Evolutionary conservation across 345 rosid genomes (phyloP).

Genomic region (Physaria fendleri): DNA sequence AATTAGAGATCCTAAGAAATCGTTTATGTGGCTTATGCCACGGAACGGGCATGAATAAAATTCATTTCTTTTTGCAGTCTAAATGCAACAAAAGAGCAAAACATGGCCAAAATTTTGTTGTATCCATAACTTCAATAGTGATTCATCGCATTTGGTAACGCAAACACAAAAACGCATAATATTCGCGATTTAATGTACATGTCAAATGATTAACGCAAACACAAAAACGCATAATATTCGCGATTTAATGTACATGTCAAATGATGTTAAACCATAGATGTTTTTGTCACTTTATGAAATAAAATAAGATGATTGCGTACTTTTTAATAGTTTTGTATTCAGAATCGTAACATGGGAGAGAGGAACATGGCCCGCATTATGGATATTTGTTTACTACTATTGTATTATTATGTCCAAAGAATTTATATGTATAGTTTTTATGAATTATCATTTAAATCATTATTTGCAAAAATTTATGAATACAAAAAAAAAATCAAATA

Average conservation of each 20-base stretch:
- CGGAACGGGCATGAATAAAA: no score
- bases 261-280: neutral
- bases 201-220: neutral
- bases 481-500: no score
- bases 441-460: neutral
- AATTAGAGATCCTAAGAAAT: no score
- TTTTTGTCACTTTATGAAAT: neutral
- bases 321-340: neutral
- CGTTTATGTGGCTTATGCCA: no score
- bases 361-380: slow-evolving; percentile 32
- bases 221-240: neutral
- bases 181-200: neutral
- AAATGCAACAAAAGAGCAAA: no score
- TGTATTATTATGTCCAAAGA: slow-evolving; percentile 4
- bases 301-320: neutral
- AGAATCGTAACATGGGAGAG: slow-evolving; percentile 20
- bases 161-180: neutral
- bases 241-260: neutral
- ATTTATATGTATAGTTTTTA: neutral
- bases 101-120: neutral
- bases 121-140: neutral
- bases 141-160: neutral
- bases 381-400: slow-evolving; percentile 24
- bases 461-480: no score
- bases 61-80: no score